Percentiles rank a stretch among this genome's conserved stretches.
phyloP scores from a whole-genome alignment of 2,329 filamentous ascomycete species.

The Ophiostoma perfectum region DNA sequence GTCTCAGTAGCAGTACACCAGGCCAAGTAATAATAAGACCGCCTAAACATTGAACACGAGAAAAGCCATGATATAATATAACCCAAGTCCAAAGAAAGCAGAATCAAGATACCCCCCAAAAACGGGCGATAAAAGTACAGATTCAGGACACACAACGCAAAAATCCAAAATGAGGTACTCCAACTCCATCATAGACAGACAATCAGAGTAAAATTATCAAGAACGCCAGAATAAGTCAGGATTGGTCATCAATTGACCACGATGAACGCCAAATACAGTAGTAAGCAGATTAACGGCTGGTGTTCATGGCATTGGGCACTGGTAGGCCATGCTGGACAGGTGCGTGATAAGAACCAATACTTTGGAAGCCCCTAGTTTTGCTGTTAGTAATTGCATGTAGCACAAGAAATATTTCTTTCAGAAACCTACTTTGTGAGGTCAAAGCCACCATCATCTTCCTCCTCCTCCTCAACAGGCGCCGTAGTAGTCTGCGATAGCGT shows the following conservation, averaged over 20 bases:
- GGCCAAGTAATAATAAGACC: background rate
- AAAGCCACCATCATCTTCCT: constrained; percentile 50
- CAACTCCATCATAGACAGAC: background rate
- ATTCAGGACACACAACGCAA: constrained; percentile 1
- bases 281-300: constrained; percentile 27
- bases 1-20: background rate
- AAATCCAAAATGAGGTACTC: background rate
- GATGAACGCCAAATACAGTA: background rate
- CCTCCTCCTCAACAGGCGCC: constrained; percentile 24
- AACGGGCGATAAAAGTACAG: background rate
- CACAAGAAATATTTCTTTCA: background rate
- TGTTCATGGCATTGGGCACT: constrained; percentile 40
- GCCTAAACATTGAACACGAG: background rate
- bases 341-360: constrained; percentile 58
- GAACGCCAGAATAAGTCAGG: background rate
- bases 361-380: constrained; percentile 54
- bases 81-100: background rate
- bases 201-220: background rate
- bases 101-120: background rate
- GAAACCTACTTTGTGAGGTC: constrained; percentile 52
- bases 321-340: constrained; percentile 45
- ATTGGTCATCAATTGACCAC: background rate
- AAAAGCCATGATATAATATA: background rate
- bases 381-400: background rate
- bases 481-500: background rate